Base-by-base conservation (phyloP, 257 asterid genomes). In the Paraleonurus japonicus region DNA sequence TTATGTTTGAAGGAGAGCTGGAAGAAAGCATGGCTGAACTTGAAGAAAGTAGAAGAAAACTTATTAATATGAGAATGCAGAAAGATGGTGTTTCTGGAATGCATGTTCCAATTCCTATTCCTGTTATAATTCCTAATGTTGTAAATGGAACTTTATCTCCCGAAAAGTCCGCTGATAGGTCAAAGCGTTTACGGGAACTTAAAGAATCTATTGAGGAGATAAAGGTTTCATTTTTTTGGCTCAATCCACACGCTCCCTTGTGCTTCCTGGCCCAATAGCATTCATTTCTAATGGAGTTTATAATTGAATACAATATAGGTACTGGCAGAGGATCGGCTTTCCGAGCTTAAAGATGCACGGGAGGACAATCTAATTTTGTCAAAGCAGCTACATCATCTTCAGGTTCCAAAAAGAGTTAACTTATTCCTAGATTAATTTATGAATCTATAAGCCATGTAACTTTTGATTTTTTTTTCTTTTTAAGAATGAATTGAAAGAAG, bases 1-100 rank as follows among this genome's bases (percentile, higher is more conserved):
- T 71, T 64, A 17, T 48, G 37, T 70, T 81, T 73, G 73, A 65
- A 94, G 99, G 95, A 62, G 98, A 91, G 73, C 76, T 94, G 80
- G 99, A 92, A 76, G 99, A 94, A 73, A 88, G 84, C 85, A 81
- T 91, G 92, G 80, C 85, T 15, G 99, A 88, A 81, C 93, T 91
- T 68, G 99, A 94, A 84, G 96, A 91, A 82, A 91, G 93, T 81
- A 88, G 95, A 84, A 89, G 98, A 80, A 94, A 92, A 76, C 80
- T 94, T 41, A 84, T 88, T 57, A 89, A 79, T 79, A 70, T 89
- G 83, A 86, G 79, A 85, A 86, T 94, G 98, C 99, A 94, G 80
- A 94, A 87, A 71, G 96, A 83, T 62, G 92, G 83, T 60, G 80
- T 83, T 58, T 80, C 95, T 73, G 90, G 85, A 62, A 80, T 79